Evolutionary conservation across 352 stramenopile species (phyloP).

Genomic region (Saprolegnia parasitica): DNA sequence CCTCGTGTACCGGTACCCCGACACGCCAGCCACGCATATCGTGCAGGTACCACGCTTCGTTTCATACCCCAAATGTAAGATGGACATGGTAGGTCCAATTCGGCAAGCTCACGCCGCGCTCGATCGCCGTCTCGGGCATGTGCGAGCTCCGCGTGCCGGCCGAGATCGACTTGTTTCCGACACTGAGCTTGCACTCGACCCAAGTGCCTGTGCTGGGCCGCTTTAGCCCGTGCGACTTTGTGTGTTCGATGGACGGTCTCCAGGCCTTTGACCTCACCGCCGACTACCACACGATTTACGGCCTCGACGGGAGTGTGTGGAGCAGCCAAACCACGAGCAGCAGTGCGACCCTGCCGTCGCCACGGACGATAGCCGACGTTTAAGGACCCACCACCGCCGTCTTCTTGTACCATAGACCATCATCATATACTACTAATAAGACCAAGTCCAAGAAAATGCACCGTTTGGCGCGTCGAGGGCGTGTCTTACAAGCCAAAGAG

Average conservation of each 20-base stretch:
- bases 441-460: too few relatives aligned
- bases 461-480: too few relatives aligned
- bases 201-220: slow-evolving; percentile 69
- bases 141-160: slow-evolving; percentile 56
- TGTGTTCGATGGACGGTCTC: slow-evolving; percentile 11
- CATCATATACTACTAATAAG: too few relatives aligned
- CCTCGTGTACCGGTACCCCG: slow-evolving; percentile 38
- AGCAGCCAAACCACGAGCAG: slow-evolving; percentile 8
- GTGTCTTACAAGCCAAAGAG: slow-evolving; percentile 81
- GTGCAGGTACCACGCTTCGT: slow-evolving; percentile 15
- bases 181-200: slow-evolving; percentile 77
- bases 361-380: background rate
- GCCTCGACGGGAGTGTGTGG: slow-evolving; percentile 17
- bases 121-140: slow-evolving; percentile 31
- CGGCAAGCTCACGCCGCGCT: slow-evolving; percentile 6
- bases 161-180: slow-evolving; percentile 70
- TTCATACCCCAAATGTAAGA: background rate
- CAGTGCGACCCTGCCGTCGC: background rate
- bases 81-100: background rate
- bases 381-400: too few relatives aligned
- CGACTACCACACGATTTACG: slow-evolving; percentile 26
- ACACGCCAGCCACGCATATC: background rate
- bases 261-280: slow-evolving; percentile 4
- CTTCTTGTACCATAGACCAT: too few relatives aligned
- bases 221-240: slow-evolving; percentile 34